These are phyloP conservation scores for Solanum bukasovii DNA, from an alignment of 257 asterid species.

Conservation along the genomic window DNA sequence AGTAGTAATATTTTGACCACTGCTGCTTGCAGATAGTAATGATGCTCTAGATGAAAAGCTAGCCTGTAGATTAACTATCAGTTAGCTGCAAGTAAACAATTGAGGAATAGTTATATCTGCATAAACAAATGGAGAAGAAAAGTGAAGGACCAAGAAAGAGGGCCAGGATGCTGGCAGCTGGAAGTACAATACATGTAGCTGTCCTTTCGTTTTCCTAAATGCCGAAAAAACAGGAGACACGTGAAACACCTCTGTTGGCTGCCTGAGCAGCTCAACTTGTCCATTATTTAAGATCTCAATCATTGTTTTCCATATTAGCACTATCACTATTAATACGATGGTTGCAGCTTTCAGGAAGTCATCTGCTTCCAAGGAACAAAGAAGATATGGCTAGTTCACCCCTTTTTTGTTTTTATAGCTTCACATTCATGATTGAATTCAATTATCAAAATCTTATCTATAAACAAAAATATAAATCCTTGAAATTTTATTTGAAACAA, in stretches of 20 bases:
- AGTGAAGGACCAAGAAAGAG: background rate
- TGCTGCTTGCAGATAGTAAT: conserved; percentile 20
- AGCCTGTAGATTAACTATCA: conserved; percentile 29
- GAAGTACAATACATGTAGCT: background rate
- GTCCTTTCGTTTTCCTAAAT: background rate
- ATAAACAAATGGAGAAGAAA: background rate
- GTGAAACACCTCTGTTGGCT: background rate
- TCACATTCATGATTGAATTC: background rate
- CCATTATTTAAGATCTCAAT: background rate
- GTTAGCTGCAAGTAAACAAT: background rate
- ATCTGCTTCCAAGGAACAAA: background rate
- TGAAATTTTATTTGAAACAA: background rate
- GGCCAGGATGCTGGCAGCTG: background rate
- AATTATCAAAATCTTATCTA: background rate
- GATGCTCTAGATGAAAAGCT: conserved; percentile 7
- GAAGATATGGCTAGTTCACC: background rate
- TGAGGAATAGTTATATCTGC: background rate
- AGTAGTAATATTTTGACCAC: conserved; percentile 7
- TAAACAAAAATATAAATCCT: background rate
- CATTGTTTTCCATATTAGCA: background rate
- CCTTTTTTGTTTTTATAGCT: background rate
- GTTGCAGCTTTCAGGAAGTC: background rate
- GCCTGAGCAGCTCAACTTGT: background rate
- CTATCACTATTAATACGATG: background rate
- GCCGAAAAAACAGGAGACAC: background rate